A percentile compares a stretch with the other conserved stretches of the same genome.
These are phyloP conservation scores for Excoecaria cochinchinensis DNA, from an alignment of 345 rosid species.

Conservation along the genomic window DNA sequence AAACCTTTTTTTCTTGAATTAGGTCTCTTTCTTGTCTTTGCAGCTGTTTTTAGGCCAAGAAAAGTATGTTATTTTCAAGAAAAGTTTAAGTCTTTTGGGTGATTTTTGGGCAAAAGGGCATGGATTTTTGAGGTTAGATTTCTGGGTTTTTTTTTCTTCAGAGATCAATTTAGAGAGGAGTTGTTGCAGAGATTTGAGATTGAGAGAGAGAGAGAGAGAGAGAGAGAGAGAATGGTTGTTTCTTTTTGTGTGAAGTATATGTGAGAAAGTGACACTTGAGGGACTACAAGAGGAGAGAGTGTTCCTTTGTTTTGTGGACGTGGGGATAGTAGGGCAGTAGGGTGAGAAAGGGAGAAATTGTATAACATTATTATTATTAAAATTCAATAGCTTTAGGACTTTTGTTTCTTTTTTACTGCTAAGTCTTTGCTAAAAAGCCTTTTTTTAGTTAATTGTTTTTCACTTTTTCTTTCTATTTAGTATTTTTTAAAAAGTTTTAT, in stretches of 20 bases:
- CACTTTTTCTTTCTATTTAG: too few species aligned
- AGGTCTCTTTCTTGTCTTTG: too few species aligned
- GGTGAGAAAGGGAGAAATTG: conserved; percentile 28
- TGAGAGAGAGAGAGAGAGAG: conserved; percentile 38
- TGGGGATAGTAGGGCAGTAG: conserved; percentile 48
- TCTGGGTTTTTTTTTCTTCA: conserved; percentile 7
- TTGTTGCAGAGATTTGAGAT: conserved; percentile 58
- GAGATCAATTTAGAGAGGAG: conserved; percentile 35
- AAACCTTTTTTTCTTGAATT: not conserved
- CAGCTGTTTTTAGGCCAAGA: too few species aligned
- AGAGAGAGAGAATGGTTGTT: conserved; percentile 37
- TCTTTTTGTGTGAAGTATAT: conserved; percentile 71
- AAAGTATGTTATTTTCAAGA: too few species aligned
- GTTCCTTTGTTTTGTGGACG: conserved; percentile 61
- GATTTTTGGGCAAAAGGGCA: conserved; percentile 31
- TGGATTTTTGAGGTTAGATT: conserved; percentile 21
- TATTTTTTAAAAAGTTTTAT: too few species aligned
- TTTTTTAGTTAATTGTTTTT: too few species aligned
- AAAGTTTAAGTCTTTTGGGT: conserved; percentile 1
- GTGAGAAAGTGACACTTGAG: conserved; percentile 83
- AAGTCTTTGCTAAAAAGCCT: not conserved
- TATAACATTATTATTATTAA: too few species aligned
- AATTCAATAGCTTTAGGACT: conserved; percentile 8
- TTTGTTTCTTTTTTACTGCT: conserved; percentile 22
- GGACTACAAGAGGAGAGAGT: conserved; percentile 22